A percentile compares a stretch with the other conserved stretches of the same genome.
Conservation (phyloP, 768 basidiomycete species). For the Mycena vulgaris region DNA sequence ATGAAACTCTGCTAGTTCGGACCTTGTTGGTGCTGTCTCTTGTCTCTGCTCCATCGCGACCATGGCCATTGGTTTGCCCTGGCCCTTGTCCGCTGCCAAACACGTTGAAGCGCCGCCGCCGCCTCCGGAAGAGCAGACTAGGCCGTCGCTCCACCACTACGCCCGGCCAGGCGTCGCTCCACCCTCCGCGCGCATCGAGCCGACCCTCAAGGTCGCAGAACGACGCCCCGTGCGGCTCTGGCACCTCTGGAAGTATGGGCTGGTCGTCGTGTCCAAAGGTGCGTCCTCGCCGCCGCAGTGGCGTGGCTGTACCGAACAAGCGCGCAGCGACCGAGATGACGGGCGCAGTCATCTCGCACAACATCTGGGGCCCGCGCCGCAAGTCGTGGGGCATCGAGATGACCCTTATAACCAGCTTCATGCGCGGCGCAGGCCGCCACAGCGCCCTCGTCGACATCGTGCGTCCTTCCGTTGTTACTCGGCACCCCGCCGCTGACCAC, state of each 20-base stretch:
- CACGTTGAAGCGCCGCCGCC: constrained; percentile 35
- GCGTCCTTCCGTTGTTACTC: too few relatives aligned
- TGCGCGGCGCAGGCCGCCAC: constrained; percentile 87
- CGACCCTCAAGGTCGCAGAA: constrained; percentile 73
- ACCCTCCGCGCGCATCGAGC: constrained; percentile 81
- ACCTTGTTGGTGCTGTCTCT: constrained; percentile 5
- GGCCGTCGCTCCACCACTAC: constrained; percentile 66
- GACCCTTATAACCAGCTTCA: constrained; percentile 89
- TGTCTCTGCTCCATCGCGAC: not conserved
- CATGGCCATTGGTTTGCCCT: constrained; percentile 36
- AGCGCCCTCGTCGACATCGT: constrained; percentile 89
- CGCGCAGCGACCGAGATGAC: constrained; percentile 63
- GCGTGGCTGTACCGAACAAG: not conserved
- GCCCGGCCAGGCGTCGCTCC: constrained; percentile 79
- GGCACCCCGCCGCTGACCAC: constrained; percentile 19
- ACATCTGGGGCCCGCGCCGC: constrained; percentile 88
- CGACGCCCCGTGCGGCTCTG: constrained; percentile 71
- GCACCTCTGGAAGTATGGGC: constrained; percentile 81
- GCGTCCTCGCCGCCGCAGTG: too few relatives aligned
- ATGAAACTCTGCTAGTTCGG: constrained; percentile 12
- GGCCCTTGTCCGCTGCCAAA: not conserved
- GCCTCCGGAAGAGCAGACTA: constrained; percentile 47
- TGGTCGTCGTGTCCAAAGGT: constrained; percentile 81
- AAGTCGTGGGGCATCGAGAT: constrained; percentile 96
- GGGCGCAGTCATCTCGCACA: constrained; percentile 81